Base-by-base conservation (phyloP, 352 stramenopile genomes). In the Phytophthora citrophthora region DNA sequence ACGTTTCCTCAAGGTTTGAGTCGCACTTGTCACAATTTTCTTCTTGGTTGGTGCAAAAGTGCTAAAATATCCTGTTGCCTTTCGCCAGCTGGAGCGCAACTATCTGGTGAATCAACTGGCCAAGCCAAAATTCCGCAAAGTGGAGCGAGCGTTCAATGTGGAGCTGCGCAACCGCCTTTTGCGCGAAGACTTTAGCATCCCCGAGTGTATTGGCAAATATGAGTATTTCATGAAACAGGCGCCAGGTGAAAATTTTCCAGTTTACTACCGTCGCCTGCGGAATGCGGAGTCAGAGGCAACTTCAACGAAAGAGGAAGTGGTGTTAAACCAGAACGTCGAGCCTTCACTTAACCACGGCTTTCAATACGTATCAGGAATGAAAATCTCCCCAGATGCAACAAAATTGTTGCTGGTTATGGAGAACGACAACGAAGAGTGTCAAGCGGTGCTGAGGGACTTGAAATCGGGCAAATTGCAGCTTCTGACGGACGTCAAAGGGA, bases 311-410 rank as follows among this genome's bases (percentile, higher is more conserved):
- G 76, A 90, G 46, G 64, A 92, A 72, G 65, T 90, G 43, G 79
- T 95, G 53, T 64, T 95, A 12, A 73, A 95, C 61, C 85, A 92
- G 70, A 95, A 95, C 64, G 47, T 71, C 20, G 76, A 92, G 41
- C 55, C 67, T 10, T 68, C 76, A 46, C 63, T 90, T n/a, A 65
- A 78, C 43, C 71, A 90, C 34, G 70, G 70, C 0, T 94, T 89
- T 61, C 83, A 89, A 45, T 86, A 92, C 29, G 75, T 95, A 8
- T 65, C 72, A 1, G 70, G 68, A 39, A 92, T 95, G 70, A 95
- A 95, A 64, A 82, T 93, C 49, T 91, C 85, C 3, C 74, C 72
- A 0, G 76, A 95, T 61, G 85, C 84, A 32, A 63, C 68, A 15
- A 65, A 72, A 46, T 32, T 95, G 63, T 61, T 93, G 53, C 64